Evolutionary conservation across 2,329 filamentous ascomycete genomes (phyloP).

Genomic region (Phialocephala subalpina): DNA sequence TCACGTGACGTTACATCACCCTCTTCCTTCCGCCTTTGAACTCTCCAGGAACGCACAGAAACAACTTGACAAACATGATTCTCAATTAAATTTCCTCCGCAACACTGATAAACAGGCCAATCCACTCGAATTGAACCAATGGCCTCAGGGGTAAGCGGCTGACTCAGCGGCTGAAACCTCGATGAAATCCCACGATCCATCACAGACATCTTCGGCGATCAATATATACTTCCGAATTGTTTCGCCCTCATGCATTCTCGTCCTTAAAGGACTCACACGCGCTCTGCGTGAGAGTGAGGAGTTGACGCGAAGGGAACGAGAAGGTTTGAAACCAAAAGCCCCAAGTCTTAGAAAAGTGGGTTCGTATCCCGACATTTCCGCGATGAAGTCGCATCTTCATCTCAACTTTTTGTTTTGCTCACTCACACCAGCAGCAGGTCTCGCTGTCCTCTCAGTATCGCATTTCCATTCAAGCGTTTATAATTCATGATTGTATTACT

Average conservation of each 20-base stretch:
- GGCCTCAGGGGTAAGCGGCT: neutral
- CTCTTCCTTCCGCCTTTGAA: too few relatives aligned
- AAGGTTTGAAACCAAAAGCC: neutral
- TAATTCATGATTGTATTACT: constrained; percentile 6
- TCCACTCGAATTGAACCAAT: neutral
- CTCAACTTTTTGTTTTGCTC: neutral
- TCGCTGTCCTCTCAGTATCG: neutral
- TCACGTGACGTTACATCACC: neutral
- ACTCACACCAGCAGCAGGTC: constrained; percentile 4
- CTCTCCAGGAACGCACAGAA: too few relatives aligned
- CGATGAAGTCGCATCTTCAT: neutral
- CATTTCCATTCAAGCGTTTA: neutral
- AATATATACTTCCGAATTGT: neutral
- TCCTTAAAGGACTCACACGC: neutral
- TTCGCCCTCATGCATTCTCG: neutral
- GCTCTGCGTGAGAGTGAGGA: neutral
- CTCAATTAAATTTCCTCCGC: too few relatives aligned
- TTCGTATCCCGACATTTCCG: constrained; percentile 1
- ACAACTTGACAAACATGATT: too few relatives aligned
- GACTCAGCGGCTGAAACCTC: constrained; percentile 1
- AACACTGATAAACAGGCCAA: too few relatives aligned
- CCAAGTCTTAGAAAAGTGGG: constrained; percentile 6
- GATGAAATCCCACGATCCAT: neutral
- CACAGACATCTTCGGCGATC: neutral
- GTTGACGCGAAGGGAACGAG: neutral